phyloP scores from a whole-genome alignment of 805 yeast species.

The Cyberlindnera xishuangbannaensis region DNA sequence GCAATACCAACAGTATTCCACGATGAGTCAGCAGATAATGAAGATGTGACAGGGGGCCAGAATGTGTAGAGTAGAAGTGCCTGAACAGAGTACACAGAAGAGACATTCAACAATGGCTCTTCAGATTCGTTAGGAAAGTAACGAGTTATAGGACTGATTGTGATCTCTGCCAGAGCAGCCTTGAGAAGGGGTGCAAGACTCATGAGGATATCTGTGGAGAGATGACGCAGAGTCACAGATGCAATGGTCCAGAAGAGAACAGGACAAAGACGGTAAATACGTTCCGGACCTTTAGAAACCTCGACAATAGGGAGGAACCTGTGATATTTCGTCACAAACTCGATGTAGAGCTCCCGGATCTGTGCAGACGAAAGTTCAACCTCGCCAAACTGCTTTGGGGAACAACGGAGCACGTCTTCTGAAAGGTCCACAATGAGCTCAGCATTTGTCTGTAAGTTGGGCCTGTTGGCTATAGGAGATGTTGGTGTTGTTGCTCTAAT shows the following conservation, averaged over 20 bases:
- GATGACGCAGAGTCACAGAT: slow-evolving; percentile 74
- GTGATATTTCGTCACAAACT: slow-evolving; percentile 75
- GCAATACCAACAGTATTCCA: slow-evolving; percentile 96
- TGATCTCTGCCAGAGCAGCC: slow-evolving; percentile 75
- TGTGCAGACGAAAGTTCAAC: slow-evolving; percentile 55
- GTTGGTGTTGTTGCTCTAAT: slow-evolving; percentile 18
- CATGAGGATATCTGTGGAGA: slow-evolving; percentile 40
- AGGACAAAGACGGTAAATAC: slow-evolving; percentile 74
- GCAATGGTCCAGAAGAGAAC: slow-evolving; percentile 91
- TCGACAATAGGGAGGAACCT: slow-evolving; percentile 86
- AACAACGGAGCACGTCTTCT: slow-evolving; percentile 41
- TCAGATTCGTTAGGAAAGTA: slow-evolving; percentile 74
- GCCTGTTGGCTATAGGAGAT: slow-evolving; percentile 7
- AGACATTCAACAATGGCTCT: slow-evolving; percentile 79
- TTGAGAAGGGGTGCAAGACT: slow-evolving; percentile 65
- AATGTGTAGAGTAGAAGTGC: slow-evolving; percentile 82
- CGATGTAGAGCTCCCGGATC: slow-evolving; percentile 57
- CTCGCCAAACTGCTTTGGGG: slow-evolving; percentile 67
- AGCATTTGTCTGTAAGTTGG: slow-evolving; percentile 6
- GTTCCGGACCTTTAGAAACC: slow-evolving; percentile 73
- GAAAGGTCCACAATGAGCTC: slow-evolving; percentile 23
- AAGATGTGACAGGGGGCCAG: slow-evolving; percentile 96
- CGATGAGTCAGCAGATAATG: slow-evolving; percentile 90
- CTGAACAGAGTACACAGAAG: slow-evolving; percentile 91
- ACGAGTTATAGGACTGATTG: slow-evolving; percentile 85